A percentile compares a stretch with the other conserved stretches of the same genome.
These are phyloP conservation scores for Juglanconis juglandina DNA, from an alignment of 2,329 filamentous ascomycete species.

Conservation along the genomic window DNA sequence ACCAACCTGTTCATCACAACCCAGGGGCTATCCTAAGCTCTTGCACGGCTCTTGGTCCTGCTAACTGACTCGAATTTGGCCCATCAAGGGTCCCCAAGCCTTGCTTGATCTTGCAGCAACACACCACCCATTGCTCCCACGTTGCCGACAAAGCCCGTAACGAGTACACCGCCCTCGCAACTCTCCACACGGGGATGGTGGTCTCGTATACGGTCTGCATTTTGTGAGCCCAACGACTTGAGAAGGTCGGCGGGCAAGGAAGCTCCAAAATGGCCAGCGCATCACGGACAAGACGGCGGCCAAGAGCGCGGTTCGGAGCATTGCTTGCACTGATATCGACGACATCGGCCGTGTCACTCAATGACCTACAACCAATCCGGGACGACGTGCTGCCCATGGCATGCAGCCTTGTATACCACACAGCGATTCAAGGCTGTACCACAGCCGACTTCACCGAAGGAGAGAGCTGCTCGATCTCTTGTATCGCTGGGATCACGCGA, in stretches of 20 bases:
- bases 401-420: conserved; percentile 42
- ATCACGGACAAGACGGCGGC: conserved; percentile 9
- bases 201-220: background rate
- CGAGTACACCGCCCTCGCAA: too few species aligned
- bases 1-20: background rate
- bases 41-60: background rate
- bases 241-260: background rate
- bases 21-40: background rate
- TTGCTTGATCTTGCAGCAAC: background rate
- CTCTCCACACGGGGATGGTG: background rate
- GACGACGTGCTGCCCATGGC: conserved; percentile 32
- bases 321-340: conserved; percentile 23
- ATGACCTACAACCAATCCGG: conserved; percentile 39
- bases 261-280: conserved; percentile 5
- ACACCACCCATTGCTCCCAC: background rate
- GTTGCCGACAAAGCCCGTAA: background rate
- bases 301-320: conserved; percentile 8
- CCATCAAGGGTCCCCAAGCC: background rate
- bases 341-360: conserved; percentile 32
- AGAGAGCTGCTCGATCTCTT: conserved; percentile 35
- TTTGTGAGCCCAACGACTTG: background rate
- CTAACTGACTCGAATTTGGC: background rate
- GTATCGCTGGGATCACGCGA: conserved; percentile 61
- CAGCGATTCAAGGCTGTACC: conserved; percentile 36
- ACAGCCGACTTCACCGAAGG: conserved; percentile 33